phyloP scores from a whole-genome alignment of 2,329 filamentous ascomycete genomes.

The Boeremia exigua region DNA sequence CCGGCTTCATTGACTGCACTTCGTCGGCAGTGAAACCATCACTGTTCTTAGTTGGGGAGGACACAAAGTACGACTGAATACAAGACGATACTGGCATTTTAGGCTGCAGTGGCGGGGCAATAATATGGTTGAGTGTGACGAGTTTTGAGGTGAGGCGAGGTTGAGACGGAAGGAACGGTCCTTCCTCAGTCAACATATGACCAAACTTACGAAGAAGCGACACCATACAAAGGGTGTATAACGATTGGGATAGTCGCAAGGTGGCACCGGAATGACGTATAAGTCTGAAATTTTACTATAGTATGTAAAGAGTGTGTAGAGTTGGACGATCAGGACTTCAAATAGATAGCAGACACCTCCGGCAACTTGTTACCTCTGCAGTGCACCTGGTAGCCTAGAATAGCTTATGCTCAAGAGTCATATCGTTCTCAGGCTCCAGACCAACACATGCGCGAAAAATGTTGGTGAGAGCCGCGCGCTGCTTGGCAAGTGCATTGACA shows the following conservation, averaged over 20 bases:
- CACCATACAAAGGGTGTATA: background rate
- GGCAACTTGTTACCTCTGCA: background rate
- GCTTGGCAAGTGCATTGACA: conserved; percentile 93
- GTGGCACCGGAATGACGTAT: background rate
- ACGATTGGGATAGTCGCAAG: background rate
- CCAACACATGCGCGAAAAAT: conserved; percentile 98
- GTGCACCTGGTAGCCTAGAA: conserved; percentile 56
- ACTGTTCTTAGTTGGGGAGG: conserved; percentile 40
- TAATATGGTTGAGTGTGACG: background rate
- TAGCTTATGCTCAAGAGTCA: conserved; percentile 99
- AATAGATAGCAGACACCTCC: background rate
- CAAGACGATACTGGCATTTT: conserved; percentile 47
- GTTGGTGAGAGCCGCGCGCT: conserved; percentile 92
- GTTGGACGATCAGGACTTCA: conserved; percentile 27
- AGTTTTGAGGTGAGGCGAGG: background rate
- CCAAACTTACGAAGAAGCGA: background rate
- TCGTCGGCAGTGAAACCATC: conserved; percentile 63
- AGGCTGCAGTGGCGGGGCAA: background rate
- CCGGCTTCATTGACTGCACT: conserved; percentile 49
- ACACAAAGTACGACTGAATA: conserved; percentile 54
- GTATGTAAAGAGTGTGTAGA: conserved; percentile 34
- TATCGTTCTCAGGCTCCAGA: conserved; percentile 95
- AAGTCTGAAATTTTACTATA: conserved; percentile 15
- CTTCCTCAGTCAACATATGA: background rate
- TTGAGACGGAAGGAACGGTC: conserved; percentile 15